Evolutionary conservation across 2,329 filamentous ascomycete genomes (phyloP).

Genomic region (Hawksworthiomyces lignivorus): DNA sequence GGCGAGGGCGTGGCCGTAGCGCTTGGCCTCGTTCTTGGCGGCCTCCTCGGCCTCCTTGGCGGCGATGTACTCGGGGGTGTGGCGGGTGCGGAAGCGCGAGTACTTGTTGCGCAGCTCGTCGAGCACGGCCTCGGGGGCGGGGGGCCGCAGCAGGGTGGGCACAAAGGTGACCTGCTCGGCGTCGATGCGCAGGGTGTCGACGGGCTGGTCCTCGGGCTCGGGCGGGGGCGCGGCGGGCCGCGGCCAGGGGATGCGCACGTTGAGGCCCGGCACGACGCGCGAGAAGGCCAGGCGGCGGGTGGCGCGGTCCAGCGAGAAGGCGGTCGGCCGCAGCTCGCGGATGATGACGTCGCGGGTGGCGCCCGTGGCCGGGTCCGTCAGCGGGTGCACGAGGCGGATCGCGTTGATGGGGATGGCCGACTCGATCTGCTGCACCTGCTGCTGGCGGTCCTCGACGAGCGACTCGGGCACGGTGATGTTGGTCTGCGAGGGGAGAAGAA

Average conservation of each 20-base stretch:
- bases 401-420: slow-evolving; percentile 59
- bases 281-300: slow-evolving; percentile 41
- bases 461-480: slow-evolving; percentile 33
- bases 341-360: slow-evolving; percentile 67
- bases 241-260: slow-evolving; percentile 72
- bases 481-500: slow-evolving; percentile 19
- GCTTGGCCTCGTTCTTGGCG: slow-evolving; percentile 14
- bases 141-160: slow-evolving; percentile 67
- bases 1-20: slow-evolving; percentile 13
- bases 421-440: slow-evolving; percentile 38
- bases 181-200: slow-evolving; percentile 68
- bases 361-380: slow-evolving; percentile 59
- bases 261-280: slow-evolving; percentile 61
- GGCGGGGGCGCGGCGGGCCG: slow-evolving; percentile 32
- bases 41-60: slow-evolving; percentile 32
- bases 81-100: slow-evolving; percentile 71
- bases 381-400: slow-evolving; percentile 73
- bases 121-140: slow-evolving; percentile 70
- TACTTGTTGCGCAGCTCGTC: slow-evolving; percentile 82
- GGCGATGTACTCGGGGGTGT: slow-evolving; percentile 64
- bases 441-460: slow-evolving; percentile 27
- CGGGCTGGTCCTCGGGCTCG: slow-evolving; percentile 45
- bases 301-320: slow-evolving; percentile 41
- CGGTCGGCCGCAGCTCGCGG: slow-evolving; percentile 54
- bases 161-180: slow-evolving; percentile 70